These are phyloP conservation scores for Globisporangium echinulatum DNA, from an alignment of 352 stramenopile genomes.

Conservation along the genomic window DNA sequence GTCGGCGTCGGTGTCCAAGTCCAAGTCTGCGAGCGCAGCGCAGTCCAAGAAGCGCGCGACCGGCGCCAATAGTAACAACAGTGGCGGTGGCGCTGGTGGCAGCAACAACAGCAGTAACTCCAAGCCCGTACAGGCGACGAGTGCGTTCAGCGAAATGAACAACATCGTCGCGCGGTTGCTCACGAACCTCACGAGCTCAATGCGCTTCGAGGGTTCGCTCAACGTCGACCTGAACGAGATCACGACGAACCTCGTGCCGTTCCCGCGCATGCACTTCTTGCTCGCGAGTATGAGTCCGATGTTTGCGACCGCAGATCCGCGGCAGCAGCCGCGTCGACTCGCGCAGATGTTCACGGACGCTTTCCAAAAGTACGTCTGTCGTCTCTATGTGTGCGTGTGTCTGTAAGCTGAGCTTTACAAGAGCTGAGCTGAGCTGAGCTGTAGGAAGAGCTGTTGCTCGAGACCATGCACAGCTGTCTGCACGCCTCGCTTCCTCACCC, in stretches of 20 bases:
- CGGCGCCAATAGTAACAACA: not conserved
- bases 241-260: conserved; percentile 99
- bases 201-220: conserved; percentile 97
- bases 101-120: conserved; percentile 7
- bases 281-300: conserved; percentile 80
- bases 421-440: too few species aligned
- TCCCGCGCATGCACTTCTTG: conserved; percentile 98
- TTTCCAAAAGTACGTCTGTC: conserved; percentile 42
- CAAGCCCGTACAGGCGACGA: conserved; percentile 10
- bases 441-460: too few species aligned
- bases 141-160: conserved; percentile 98
- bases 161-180: conserved; percentile 96
- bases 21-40: not conserved
- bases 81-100: not conserved
- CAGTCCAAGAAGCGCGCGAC: conserved; percentile 14
- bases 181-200: conserved; percentile 97
- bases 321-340: conserved; percentile 46
- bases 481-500: not conserved
- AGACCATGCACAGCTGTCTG: too few species aligned
- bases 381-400: not conserved
- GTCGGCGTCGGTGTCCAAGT: not conserved
- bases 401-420: not conserved
- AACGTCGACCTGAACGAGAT: conserved; percentile 99
- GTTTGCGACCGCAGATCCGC: conserved; percentile 33
- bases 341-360: conserved; percentile 64